Conservation (phyloP, 208 protist genomes). For the Wallacemonas sp. region DNA sequence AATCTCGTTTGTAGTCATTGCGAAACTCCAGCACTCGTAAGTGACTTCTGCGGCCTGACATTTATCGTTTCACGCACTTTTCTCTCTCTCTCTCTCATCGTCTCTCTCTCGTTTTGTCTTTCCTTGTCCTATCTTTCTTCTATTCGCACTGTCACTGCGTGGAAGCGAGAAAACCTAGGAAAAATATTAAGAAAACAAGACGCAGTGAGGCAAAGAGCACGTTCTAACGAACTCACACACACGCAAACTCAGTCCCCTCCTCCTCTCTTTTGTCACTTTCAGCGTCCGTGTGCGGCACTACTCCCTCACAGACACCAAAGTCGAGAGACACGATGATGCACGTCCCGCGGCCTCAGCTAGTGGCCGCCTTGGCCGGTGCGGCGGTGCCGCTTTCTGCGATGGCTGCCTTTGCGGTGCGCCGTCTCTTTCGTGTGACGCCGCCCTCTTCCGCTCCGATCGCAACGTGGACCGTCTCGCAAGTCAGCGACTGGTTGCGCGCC, state of each 20-base stretch:
- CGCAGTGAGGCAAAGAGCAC: too few relatives aligned
- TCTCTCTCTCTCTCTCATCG: neutral
- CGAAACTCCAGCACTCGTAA: neutral
- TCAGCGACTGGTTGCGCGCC: constrained; percentile 44
- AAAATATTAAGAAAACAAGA: neutral
- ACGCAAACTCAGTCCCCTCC: too few relatives aligned
- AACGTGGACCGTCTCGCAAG: constrained; percentile 32
- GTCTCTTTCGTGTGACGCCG: neutral
- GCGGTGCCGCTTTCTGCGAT: constrained; percentile 11
- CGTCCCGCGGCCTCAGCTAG: neutral
- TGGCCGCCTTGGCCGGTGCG: constrained; percentile 15
- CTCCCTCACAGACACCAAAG: too few relatives aligned
- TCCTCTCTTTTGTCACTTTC: too few relatives aligned
- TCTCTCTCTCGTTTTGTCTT: constrained; percentile 7
- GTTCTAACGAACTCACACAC: too few relatives aligned
- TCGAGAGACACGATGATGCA: constrained; percentile 4
- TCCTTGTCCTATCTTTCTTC: neutral
- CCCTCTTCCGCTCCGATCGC: neutral
- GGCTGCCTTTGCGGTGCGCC: constrained; percentile 10
- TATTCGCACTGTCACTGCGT: neutral
- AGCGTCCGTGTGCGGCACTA: too few relatives aligned
- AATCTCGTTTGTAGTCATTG: neutral
- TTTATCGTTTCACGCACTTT: neutral
- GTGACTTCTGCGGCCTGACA: too few relatives aligned
- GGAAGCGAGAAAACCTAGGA: neutral